Evolutionary conservation across 768 basidiomycete genomes (phyloP).

Genomic region (Terana coerulea): DNA sequence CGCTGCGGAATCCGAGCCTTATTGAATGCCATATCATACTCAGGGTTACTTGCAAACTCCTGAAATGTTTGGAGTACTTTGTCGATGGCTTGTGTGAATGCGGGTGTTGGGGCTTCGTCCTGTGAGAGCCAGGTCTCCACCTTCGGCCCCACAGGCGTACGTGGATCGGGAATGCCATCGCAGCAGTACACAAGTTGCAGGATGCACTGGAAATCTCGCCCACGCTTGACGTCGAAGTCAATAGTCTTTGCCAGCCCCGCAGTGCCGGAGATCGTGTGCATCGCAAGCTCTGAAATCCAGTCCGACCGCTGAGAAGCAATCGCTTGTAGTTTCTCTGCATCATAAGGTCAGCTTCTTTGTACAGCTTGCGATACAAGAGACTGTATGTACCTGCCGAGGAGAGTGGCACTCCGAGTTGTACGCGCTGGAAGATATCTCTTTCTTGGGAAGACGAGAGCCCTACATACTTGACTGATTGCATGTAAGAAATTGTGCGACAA

Average conservation of each 20-base stretch:
- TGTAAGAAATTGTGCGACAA: not conserved
- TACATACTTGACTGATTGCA: conserved; percentile 62
- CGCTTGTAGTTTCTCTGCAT: conserved; percentile 73
- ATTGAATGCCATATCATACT: conserved; percentile 45
- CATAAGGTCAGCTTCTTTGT: not conserved
- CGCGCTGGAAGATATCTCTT: conserved; percentile 79
- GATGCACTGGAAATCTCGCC: conserved; percentile 73
- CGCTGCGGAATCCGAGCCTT: conserved; percentile 51
- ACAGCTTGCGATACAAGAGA: too few species aligned
- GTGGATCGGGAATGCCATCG: conserved; percentile 44
- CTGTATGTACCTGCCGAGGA: conserved; percentile 57
- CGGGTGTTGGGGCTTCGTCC: conserved; percentile 34
- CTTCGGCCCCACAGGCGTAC: conserved; percentile 49
- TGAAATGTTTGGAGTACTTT: conserved; percentile 51
- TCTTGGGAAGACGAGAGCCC: conserved; percentile 52
- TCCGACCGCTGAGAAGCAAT: conserved; percentile 66
- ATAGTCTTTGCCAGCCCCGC: conserved; percentile 52
- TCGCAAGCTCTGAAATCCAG: conserved; percentile 59
- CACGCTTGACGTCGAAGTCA: conserved; percentile 63
- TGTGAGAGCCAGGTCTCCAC: conserved; percentile 45
- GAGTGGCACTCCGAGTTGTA: conserved; percentile 75
- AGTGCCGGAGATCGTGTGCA: conserved; percentile 52
- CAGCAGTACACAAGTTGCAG: conserved; percentile 70
- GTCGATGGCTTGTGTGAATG: conserved; percentile 53
- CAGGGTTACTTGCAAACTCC: conserved; percentile 41